Evolutionary conservation across 2,329 filamentous ascomycete species (phyloP), one percentile per base, ranked within the genome.

Genomic region (Aspergillus sp.): DNA sequence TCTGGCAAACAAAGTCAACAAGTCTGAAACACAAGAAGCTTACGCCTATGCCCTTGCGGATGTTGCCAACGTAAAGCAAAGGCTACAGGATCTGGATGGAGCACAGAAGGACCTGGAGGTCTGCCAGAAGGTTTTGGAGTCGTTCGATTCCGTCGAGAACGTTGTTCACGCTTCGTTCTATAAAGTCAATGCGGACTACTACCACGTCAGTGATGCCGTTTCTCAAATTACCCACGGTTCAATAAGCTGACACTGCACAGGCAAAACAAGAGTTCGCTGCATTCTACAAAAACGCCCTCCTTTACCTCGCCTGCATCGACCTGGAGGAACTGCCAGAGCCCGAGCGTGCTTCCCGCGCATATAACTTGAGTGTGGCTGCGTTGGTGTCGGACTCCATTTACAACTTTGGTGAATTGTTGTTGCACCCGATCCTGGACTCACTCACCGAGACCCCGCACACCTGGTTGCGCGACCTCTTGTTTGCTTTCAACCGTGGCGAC

Each of bases 331-430:
- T 98, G 45, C 77, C 83, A 35, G 73, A 82, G 42, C 75, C 79
- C 43, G 90, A 98, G 67, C 85, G 88, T 58, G 84, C 85, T 65
- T 79, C 79, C 47, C 84, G 91, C 57, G 93, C 93, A 36, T 95
- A 95, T 71, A 90, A 96, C 66, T 83, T 98, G 50, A 87, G 87
- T 61, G 85, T 97, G 42, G 90, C 93, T 27, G 93, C 93, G 7
- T 79, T 98, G 7, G 87, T 96, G 33, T 96, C 90, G 40, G 88
- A 91, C 61, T 88, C 83, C 59, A 98, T 97, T 73, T 97, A 98
- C 81, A 98, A 98, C 76, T 98, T 98, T 59, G 93, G 93, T 67
- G 93, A 98, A 75, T 84, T 98, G n/a, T 82, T 98, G 29, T 81
- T 98, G 55, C 93, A 98, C 67, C 93, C 93, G 4, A 95, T 98